Conservation (phyloP, 805 yeast genomes). For the Helenozyma baotianmanensis region DNA sequence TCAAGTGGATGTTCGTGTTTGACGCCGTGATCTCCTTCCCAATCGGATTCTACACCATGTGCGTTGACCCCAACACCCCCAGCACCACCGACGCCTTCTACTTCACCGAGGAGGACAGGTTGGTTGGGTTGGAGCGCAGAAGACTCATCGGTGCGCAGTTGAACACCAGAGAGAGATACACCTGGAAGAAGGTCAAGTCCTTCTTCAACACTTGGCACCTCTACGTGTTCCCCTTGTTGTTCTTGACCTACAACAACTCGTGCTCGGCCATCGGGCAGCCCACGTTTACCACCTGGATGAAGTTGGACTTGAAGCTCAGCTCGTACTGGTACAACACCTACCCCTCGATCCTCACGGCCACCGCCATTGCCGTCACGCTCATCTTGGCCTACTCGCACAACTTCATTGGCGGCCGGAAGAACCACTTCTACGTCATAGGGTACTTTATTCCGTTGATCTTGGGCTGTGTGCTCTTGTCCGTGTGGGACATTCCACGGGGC, state of each 20-base stretch:
- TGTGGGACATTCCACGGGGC: constrained; percentile 46
- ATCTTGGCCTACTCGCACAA: constrained; percentile 34
- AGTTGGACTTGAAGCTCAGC: constrained; percentile 26
- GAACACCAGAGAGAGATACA: constrained; percentile 37
- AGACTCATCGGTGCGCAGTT: constrained; percentile 30
- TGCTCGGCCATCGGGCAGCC: constrained; percentile 35
- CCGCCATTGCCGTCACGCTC: constrained; percentile 35
- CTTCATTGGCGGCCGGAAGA: constrained; percentile 27
- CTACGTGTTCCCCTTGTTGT: constrained; percentile 39
- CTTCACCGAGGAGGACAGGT: constrained; percentile 22
- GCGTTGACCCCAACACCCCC: constrained; percentile 32
- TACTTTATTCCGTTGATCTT: constrained; percentile 38
- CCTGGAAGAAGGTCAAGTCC: constrained; percentile 34
- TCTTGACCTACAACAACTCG: constrained; percentile 34
- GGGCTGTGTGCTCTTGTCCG: constrained; percentile 41
- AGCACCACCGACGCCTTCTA: constrained; percentile 30
- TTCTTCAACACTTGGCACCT: constrained; percentile 49
- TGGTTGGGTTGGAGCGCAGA: constrained; percentile 44
- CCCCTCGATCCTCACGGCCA: constrained; percentile 37
- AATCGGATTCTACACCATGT: constrained; percentile 28
- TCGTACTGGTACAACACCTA: constrained; percentile 35
- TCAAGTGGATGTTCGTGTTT: constrained; percentile 33
- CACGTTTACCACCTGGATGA: constrained; percentile 45
- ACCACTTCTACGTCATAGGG: constrained; percentile 30
- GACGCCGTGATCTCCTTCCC: constrained; percentile 33